Base-by-base conservation (phyloP, 345 rosid genomes). In the Euclidium syriacum region DNA sequence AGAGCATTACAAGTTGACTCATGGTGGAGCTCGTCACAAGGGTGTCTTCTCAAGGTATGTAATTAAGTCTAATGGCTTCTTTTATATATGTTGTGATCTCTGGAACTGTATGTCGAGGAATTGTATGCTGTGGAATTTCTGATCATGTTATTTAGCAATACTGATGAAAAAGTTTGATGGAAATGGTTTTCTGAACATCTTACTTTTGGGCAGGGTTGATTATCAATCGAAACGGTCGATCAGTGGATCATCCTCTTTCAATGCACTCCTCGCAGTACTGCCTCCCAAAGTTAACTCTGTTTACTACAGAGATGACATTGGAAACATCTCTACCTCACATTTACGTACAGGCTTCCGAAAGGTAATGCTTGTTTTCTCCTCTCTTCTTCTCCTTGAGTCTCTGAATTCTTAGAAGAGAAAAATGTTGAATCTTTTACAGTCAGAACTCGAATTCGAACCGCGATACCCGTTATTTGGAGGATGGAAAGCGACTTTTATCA, bases 381-480 rank as follows among this genome's bases (percentile, higher is more conserved):
- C 49, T 26, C 34, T 47, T 34, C 62, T 39, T 52, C 58, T 17
- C 50, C 59, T 4, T 17, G 30, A 40, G 44, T 9, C 36, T 22
- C 5, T 39, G 22, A 17, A 58, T 50, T 23, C 59, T 51, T 41
- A 15, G 18, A 15, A 24, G 18, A 15, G 19, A 39, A 22, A 24
- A 25, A 1, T 18, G 32, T 49, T 52, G 47, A n/a, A 48, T 55
- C 32, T 62, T 56, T n/a, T 77, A 78, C 96, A 90, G 98, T 88
- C 97, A 26, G 96, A 95, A 72, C 98, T 95, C 62, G 96, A 95
- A 80, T 76, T 90, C 41, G 96, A 90, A 69, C 98, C 98, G 2
- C 84, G 96, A 3, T 90, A 90, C 79, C 99, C 99, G 44, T 73
- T 95, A 73, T 86, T 95, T 80, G 99, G 99, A 73, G 98, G 98